Evolutionary conservation across 768 basidiomycete genomes (phyloP).

Genomic region (Candolleomyces efflorescens): DNA sequence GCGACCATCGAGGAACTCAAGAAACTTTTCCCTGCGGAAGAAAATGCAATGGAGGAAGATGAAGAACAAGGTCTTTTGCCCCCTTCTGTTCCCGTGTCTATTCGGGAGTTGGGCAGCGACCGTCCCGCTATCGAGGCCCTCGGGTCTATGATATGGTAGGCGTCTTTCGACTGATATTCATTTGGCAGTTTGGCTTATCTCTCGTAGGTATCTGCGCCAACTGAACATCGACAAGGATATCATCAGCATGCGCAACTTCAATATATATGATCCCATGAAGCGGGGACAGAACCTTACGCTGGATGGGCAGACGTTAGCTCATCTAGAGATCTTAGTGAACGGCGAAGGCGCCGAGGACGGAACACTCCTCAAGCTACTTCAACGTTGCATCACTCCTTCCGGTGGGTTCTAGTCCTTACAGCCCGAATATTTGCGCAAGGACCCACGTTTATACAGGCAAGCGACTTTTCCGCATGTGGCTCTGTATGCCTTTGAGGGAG

Average conservation of each 20-base stretch:
- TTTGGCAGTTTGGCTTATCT: constrained; percentile 15
- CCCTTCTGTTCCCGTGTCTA: constrained; percentile 58
- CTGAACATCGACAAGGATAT: constrained; percentile 96
- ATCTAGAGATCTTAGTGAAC: constrained; percentile 92
- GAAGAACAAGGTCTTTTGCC: constrained; percentile 35
- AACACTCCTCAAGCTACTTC: constrained; percentile 76
- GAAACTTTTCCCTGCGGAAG: constrained; percentile 53
- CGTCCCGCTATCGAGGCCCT: constrained; percentile 75
- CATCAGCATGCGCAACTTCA: constrained; percentile 95
- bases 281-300: constrained; percentile 80
- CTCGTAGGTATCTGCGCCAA: constrained; percentile 69
- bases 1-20: constrained; percentile 66
- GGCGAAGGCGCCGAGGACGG: constrained; percentile 94
- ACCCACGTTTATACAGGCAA: constrained; percentile 56
- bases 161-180: constrained; percentile 17
- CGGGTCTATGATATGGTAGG: constrained; percentile 87
- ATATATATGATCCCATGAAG: constrained; percentile 94
- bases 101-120: constrained; percentile 66
- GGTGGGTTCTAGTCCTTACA: constrained; percentile 42
- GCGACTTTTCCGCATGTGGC: constrained; percentile 93
- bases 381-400: constrained; percentile 86
- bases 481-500: constrained; percentile 86
- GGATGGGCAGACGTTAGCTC: constrained; percentile 93
- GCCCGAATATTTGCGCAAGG: background rate
- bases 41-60: constrained; percentile 32